Conservation (phyloP, 345 rosid genomes). For the Gossypium turneri region DNA sequence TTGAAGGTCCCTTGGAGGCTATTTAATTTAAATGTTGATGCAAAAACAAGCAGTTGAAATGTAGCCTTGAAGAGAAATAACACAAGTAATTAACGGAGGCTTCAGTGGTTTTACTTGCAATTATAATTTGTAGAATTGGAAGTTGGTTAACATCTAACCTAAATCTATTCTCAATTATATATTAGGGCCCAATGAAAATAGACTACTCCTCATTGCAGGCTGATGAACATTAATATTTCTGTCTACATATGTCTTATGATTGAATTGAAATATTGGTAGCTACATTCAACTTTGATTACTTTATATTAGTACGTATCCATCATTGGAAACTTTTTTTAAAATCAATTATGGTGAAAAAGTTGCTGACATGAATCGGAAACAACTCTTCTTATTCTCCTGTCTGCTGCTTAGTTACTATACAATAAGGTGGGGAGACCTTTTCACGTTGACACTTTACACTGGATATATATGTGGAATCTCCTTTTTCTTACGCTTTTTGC, state of each 20-base stretch:
- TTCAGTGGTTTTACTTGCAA: neutral
- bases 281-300: neutral
- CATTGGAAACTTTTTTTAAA: neutral
- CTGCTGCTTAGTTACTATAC: slow-evolving; percentile 7
- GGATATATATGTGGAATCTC: neutral
- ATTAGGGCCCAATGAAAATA: neutral
- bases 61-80: neutral
- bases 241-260: neutral
- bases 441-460: neutral
- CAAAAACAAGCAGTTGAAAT: slow-evolving; percentile 4
- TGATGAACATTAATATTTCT: neutral
- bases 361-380: neutral
- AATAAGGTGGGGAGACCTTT: slow-evolving; percentile 7
- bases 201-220: neutral
- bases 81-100: neutral
- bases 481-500: neutral
- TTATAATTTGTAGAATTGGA: neutral
- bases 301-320: neutral
- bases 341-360: neutral
- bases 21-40: slow-evolving; percentile 11
- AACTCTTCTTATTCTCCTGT: slow-evolving; percentile 2
- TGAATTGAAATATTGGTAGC: neutral
- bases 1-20: neutral
- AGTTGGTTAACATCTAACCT: slow-evolving; percentile 11
- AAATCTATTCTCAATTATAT: neutral